These are phyloP conservation scores for Paecilomyces sp. DNA, from an alignment of 2,329 filamentous ascomycete genomes.

Conservation along the genomic window DNA sequence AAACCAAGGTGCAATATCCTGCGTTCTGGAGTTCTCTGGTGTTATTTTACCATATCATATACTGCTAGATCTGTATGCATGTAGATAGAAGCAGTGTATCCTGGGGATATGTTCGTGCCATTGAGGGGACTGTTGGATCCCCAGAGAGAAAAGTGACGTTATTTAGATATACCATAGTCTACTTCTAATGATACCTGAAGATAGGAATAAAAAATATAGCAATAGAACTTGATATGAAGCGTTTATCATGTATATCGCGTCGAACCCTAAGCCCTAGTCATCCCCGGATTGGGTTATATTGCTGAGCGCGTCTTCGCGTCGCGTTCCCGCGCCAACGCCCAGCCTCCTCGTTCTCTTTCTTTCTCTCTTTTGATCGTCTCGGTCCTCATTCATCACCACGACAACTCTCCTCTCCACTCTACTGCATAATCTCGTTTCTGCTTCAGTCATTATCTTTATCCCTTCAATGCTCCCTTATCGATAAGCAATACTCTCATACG, in stretches of 20 bases:
- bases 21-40: background rate
- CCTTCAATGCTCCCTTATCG: background rate
- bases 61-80: background rate
- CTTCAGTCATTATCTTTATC: slow-evolving; percentile 1
- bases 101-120: background rate
- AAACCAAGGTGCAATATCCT: background rate
- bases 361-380: background rate
- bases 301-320: slow-evolving; percentile 15
- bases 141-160: background rate
- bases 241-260: too few relatives aligned
- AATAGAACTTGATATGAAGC: too few relatives aligned
- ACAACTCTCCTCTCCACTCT: slow-evolving; percentile 2
- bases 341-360: slow-evolving; percentile 8
- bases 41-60: background rate
- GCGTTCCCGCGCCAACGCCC: slow-evolving; percentile 12
- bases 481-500: slow-evolving; percentile 1
- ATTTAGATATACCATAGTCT: background rate
- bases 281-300: slow-evolving; percentile 16
- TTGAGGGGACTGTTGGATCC: background rate
- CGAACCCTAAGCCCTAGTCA: background rate
- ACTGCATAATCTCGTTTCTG: slow-evolving; percentile 3
- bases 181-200: too few relatives aligned
- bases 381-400: background rate
- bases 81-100: background rate
- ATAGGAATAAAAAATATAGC: too few relatives aligned